These are phyloP conservation scores for Solanum etuberosum DNA, from an alignment of 257 asterid genomes.

Conservation along the genomic window DNA sequence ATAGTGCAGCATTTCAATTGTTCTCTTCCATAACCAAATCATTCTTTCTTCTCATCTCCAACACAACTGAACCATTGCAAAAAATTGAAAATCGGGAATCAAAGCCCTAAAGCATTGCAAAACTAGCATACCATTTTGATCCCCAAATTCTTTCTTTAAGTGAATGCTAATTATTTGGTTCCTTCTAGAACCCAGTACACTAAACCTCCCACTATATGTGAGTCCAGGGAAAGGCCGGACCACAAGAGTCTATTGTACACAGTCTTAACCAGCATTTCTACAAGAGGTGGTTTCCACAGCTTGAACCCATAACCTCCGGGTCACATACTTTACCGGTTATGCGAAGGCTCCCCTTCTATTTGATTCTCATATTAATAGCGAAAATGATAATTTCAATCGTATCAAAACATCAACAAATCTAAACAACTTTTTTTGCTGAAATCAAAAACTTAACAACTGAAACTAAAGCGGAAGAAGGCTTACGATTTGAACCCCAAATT, in stretches of 20 bases:
- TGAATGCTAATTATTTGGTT: not conserved
- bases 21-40: not conserved
- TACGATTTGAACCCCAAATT: not conserved
- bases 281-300: not conserved
- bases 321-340: not conserved
- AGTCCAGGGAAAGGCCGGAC: not conserved
- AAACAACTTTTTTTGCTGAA: not conserved
- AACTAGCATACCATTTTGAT: not conserved
- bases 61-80: not conserved
- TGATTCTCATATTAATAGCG: not conserved
- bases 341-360: not conserved
- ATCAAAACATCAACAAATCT: not conserved
- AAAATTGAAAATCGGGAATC: not conserved
- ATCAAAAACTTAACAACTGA: not conserved
- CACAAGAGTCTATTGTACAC: not conserved
- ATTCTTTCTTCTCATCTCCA: not conserved
- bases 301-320: not conserved
- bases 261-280: not conserved
- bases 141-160: not conserved
- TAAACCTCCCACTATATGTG: not conserved
- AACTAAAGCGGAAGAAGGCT: not conserved
- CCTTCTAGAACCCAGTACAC: not conserved
- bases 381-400: not conserved
- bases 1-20: not conserved
- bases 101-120: not conserved